Base-by-base conservation (phyloP, 116 monocot species). In the Zostera marina region DNA sequence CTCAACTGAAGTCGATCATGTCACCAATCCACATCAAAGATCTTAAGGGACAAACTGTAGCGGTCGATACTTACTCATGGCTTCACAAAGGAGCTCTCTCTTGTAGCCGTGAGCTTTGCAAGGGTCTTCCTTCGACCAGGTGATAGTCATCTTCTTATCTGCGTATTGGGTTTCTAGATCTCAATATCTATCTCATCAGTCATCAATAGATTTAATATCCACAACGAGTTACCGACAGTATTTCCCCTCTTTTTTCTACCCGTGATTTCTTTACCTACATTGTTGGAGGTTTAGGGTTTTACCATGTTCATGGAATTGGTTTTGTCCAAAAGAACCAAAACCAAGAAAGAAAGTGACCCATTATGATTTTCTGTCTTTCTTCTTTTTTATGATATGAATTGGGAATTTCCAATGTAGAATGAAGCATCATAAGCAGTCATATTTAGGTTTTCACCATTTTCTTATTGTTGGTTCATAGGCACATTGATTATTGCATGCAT, bases 31-130 rank as follows among this genome's bases (percentile, higher is more conserved):
- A 70, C 64, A 67, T 82, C 38, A 74, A 88, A 77, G 79, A 84
- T 57, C 79, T 94, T 51, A 61, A 63, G n/a, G 94, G 85, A 8
- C 68, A 77, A 56, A 77, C 69, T 42, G 94, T 94, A 42, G 94
- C 94, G 62, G 77, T 94, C 19, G 94, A 94, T 69, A 88, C 94
- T 46, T 94, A 94, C 55, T 94, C 88, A 1, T 94, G 94, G 94
- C 94, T 94, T 52, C 94, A 94, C 82, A 94, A 94, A 69, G 94
- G 94, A 54, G 94, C 88, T 53, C 67, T 94, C 59, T 79, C 79
- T 13, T 94, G 94, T 67, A 79, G 84, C 74, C 23, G 60, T 44
- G 68, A 88, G 45, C 81, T 94, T 17, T 94, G 94, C 88, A 94
- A 88, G 65, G 79, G 77, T 54, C 47, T 94, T 17, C 79, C 85